A percentile compares a stretch with the other conserved stretches of the same genome.
Evolutionary conservation across 2,329 filamentous ascomycete species (phyloP).

Genomic region (Capronia epimyces): DNA sequence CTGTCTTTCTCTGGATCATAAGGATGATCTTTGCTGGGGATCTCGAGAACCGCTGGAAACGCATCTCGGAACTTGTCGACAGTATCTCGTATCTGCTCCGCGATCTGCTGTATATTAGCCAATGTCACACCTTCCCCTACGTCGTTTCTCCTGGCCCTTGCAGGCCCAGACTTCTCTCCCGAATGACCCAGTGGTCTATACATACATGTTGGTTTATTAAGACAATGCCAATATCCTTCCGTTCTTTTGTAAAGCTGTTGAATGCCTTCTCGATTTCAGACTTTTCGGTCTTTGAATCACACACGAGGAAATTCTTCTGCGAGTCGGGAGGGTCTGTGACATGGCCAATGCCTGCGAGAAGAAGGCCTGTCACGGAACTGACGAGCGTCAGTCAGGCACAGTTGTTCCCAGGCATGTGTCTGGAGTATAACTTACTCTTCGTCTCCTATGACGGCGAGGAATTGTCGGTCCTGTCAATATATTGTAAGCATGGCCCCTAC

Average conservation of each 20-base stretch:
- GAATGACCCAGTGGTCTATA: constrained; percentile 8
- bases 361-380: constrained; percentile 90
- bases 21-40: constrained; percentile 96
- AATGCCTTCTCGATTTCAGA: constrained; percentile 84
- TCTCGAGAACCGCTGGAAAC: constrained; percentile 93
- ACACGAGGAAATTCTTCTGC: constrained; percentile 96
- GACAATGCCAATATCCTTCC: constrained; percentile 95
- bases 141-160: background rate
- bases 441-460: constrained; percentile 95
- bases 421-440: constrained; percentile 54
- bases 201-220: constrained; percentile 95
- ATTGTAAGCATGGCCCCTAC: background rate
- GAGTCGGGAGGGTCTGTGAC: constrained; percentile 82
- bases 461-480: constrained; percentile 69
- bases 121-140: constrained; percentile 13
- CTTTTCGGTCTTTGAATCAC: constrained; percentile 88
- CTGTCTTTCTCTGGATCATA: constrained; percentile 99
- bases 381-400: constrained; percentile 3
- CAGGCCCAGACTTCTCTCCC: background rate
- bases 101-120: constrained; percentile 75
- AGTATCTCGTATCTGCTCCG: constrained; percentile 83
- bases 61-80: constrained; percentile 90
- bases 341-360: constrained; percentile 93
- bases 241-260: constrained; percentile 75
- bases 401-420: constrained; percentile 3